Evolutionary conservation across 768 basidiomycete species (phyloP), one percentile per base, ranked within the genome.

Genomic region (Hygrocybe coccinea): DNA sequence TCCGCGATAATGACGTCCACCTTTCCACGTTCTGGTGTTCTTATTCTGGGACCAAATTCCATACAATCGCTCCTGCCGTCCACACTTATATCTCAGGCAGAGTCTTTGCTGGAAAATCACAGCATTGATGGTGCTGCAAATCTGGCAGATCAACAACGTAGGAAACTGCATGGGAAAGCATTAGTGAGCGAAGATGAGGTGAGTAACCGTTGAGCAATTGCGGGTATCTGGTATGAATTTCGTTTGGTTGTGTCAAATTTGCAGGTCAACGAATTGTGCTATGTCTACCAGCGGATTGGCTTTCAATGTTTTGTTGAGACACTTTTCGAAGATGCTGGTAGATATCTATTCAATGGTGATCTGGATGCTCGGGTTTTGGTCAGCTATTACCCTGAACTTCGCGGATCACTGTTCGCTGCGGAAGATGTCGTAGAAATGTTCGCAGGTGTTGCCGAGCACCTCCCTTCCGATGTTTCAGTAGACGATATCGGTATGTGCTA

Each of bases 281-380:
- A 90, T 60, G 77, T 91, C 35, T 89, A 90, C 65, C 88, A 91
- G 61, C 83, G 84, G 34, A 81, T 95, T 52, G 93, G 89, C 14
- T 89, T 89, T 65, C 80, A 85, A 67, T 86, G 86, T 61, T 78
- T 95, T 65, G 67, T 75, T 29, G 89, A 91, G 66, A 91, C 90
- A 0, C 75, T 85, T 49, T 95, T 97, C 66, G 85, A 88, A 58
- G 87, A 91, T 56, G 92, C 93, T 1, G 87, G 86, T 15, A 81
- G 79, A 59, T 80, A 89, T 62, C 79, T 95, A 55, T 84, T 87
- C 63, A 78, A 83, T 53, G 92, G 91, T 35, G 82, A 86, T 44
- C 71, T 91, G n/a, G 92, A 97, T 69, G 90, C 92, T 0, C 82
- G 92, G 12, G 67, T 94, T 2, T 77, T 93, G 37, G 74, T 95